These are phyloP conservation scores for Termitomyces bulborhizus DNA, from an alignment of 768 basidiomycete genomes.

Conservation along the genomic window DNA sequence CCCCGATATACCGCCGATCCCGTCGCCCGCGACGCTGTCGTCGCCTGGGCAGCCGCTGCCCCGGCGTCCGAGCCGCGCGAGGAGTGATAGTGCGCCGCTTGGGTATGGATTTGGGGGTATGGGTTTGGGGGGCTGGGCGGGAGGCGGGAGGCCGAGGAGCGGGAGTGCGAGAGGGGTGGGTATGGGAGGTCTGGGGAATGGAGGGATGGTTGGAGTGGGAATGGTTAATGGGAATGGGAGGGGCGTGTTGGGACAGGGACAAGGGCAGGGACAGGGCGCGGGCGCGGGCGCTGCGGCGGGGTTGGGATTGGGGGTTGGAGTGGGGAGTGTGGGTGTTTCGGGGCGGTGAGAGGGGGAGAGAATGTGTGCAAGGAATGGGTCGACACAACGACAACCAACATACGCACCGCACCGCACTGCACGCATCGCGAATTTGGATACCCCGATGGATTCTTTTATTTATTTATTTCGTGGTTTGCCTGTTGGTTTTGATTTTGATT, in stretches of 20 bases:
- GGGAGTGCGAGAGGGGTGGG: conserved; percentile 33
- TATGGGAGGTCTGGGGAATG: conserved; percentile 16
- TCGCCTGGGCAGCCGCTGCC: conserved; percentile 3
- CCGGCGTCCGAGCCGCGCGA: conserved; percentile 37
- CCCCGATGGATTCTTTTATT: neutral
- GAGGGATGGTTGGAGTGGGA: neutral
- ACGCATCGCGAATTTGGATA: neutral
- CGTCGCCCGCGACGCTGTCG: conserved; percentile 15
- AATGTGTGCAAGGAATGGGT: neutral
- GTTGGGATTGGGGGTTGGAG: neutral
- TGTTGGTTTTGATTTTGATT: neutral
- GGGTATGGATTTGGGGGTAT: conserved; percentile 30
- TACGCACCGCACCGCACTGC: neutral
- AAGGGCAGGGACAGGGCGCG: too few relatives aligned
- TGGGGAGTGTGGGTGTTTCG: neutral
- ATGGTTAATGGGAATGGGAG: neutral
- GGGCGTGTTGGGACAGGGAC: too few relatives aligned
- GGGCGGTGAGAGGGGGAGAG: neutral
- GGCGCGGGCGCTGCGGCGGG: neutral
- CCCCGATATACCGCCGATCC: conserved; percentile 8
- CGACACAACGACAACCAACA: too few relatives aligned
- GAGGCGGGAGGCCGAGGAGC: conserved; percentile 35
- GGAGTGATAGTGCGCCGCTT: conserved; percentile 65
- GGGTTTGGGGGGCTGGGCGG: conserved; percentile 4
- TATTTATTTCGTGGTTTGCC: neutral